Percentiles rank a stretch among this genome's conserved stretches.
phyloP scores from a whole-genome alignment of 345 rosid species.

The Gossypium raimondii region DNA sequence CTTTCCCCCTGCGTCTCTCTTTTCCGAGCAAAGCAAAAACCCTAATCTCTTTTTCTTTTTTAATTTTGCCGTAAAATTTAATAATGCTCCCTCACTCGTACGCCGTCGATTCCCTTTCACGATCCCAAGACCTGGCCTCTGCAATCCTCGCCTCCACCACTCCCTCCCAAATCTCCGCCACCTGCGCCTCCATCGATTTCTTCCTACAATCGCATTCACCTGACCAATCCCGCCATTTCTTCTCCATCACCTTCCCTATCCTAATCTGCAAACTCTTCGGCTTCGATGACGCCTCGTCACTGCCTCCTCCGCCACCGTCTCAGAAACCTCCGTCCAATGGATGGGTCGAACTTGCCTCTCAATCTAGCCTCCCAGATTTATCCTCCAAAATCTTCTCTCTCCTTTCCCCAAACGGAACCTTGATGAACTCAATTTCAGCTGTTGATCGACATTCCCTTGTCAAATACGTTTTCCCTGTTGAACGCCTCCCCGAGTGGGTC shows the following conservation, averaged over 20 bases:
- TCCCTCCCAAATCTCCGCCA: conserved; percentile 53
- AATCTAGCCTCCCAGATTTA: conserved; percentile 38
- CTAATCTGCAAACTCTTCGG: conserved; percentile 81
- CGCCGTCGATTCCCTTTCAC: conserved; percentile 66
- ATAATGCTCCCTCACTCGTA: conserved; percentile 71
- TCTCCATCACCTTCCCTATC: conserved; percentile 74
- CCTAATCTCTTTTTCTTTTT: conserved; percentile 23
- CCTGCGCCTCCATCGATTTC: conserved; percentile 56
- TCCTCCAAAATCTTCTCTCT: conserved; percentile 51
- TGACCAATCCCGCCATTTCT: conserved; percentile 90
- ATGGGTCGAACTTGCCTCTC: conserved; percentile 60
- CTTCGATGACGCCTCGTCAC: conserved; percentile 49
- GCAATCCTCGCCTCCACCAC: conserved; percentile 55
- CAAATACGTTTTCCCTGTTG: conserved; percentile 72
- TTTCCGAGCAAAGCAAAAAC: conserved; percentile 14
- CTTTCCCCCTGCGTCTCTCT: neutral
- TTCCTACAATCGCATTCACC: conserved; percentile 63
- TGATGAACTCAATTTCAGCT: conserved; percentile 58
- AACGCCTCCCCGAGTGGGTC: conserved; percentile 76
- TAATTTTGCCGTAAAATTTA: neutral
- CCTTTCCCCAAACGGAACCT: conserved; percentile 52
- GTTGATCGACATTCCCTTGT: conserved; percentile 72
- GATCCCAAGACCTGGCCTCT: conserved; percentile 62
- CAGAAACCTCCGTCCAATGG: conserved; percentile 28
- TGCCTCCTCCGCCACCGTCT: conserved; percentile 18